Evolutionary conservation across 169 alveolate species (phyloP).

Genomic region (Plasmodium sp.): DNA sequence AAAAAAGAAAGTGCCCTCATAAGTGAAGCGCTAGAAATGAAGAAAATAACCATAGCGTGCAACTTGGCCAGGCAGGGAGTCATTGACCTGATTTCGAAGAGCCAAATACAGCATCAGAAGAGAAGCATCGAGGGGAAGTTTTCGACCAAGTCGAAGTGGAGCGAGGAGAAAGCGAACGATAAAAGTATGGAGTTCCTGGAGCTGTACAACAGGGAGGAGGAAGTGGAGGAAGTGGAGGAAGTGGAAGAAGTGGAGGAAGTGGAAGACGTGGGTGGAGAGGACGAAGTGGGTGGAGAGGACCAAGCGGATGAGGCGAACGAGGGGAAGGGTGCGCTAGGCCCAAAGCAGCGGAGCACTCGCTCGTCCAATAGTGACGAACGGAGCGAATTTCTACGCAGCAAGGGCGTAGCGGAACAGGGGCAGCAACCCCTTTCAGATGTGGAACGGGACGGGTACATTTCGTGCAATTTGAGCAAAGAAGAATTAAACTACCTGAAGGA

Average conservation of each 20-base stretch:
- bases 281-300: not conserved
- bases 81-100: constrained; percentile 67
- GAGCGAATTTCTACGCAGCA: not conserved
- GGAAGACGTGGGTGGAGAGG: not conserved
- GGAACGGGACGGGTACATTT: constrained; percentile 19
- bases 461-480: constrained; percentile 18
- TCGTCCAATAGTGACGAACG: not conserved
- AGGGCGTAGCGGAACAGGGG: not conserved
- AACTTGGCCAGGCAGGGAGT: constrained; percentile 76
- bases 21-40: constrained; percentile 33
- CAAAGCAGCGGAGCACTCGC: not conserved
- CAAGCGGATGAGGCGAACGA: not conserved
- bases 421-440: not conserved
- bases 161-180: constrained; percentile 16
- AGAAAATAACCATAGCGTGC: constrained; percentile 67
- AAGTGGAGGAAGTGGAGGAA: no score
- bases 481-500: constrained; percentile 17
- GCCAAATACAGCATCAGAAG: constrained; percentile 52
- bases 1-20: not conserved
- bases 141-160: constrained; percentile 6
- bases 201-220: not conserved
- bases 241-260: not conserved
- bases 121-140: not conserved
- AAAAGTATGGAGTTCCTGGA: constrained; percentile 44
- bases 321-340: not conserved